A percentile compares a stretch with the other conserved stretches of the same genome.
These are phyloP conservation scores for Xylaria telfairii DNA, from an alignment of 495 filamentous ascomycete genomes.

Conservation along the genomic window DNA sequence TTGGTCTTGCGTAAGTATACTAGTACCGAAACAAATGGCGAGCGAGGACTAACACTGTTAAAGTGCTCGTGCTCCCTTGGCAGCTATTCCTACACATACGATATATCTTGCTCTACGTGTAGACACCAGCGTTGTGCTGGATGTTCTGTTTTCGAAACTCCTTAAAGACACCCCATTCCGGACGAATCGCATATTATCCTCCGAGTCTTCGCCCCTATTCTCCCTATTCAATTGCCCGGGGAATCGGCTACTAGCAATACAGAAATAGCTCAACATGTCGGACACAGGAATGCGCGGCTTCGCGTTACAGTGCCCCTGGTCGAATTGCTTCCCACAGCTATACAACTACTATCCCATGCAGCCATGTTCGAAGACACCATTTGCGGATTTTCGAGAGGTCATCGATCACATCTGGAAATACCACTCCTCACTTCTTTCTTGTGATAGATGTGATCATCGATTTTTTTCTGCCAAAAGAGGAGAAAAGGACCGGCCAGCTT, in stretches of 20 bases:
- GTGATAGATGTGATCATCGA: not conserved
- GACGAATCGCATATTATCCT: not conserved
- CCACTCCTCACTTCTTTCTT: conserved; percentile 16
- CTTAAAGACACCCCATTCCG: not conserved
- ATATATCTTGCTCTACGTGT: not conserved
- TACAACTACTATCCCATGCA: not conserved
- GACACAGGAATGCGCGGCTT: not conserved
- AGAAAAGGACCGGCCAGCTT: not conserved
- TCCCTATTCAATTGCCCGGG: too few species aligned
- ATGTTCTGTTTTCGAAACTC: not conserved
- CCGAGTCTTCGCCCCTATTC: not conserved
- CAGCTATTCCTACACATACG: conserved; percentile 8
- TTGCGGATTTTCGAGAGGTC: not conserved
- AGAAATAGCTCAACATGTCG: not conserved
- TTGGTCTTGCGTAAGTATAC: conserved; percentile 10
- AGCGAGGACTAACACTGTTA: not conserved
- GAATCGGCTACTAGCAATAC: not conserved
- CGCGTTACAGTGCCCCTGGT: conserved; percentile 20
- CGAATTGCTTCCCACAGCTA: conserved; percentile 19
- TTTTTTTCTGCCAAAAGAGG: not conserved
- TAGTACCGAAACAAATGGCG: not conserved
- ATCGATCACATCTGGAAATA: conserved; percentile 20
- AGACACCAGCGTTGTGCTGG: not conserved
- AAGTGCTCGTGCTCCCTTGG: not conserved
- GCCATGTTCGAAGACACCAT: not conserved